phyloP scores from a whole-genome alignment of 2,329 filamentous ascomycete species.

The Ophiognomonia clavigignenti-juglandacearum region DNA sequence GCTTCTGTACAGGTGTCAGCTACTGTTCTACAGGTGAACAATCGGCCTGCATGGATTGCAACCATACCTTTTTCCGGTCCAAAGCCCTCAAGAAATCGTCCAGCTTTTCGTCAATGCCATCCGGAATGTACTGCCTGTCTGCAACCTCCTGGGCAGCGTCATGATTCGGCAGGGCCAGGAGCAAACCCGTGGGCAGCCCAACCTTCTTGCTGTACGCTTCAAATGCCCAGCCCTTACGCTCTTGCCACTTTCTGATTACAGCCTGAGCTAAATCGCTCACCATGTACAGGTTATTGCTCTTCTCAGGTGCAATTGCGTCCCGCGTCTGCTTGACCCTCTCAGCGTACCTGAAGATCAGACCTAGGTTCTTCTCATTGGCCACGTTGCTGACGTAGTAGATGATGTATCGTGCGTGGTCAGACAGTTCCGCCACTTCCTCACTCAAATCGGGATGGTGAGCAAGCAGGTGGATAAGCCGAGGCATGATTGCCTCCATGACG shows the following conservation, averaged over 20 bases:
- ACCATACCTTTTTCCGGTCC: slow-evolving; percentile 66
- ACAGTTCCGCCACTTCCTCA: slow-evolving; percentile 59
- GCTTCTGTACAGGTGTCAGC: slow-evolving; percentile 39
- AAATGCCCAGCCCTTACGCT: slow-evolving; percentile 79
- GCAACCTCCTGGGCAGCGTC: slow-evolving; percentile 79
- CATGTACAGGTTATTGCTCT: slow-evolving; percentile 74
- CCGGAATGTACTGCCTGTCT: slow-evolving; percentile 77
- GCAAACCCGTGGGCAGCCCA: slow-evolving; percentile 74
- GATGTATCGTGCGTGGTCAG: slow-evolving; percentile 83
- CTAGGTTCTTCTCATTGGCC: slow-evolving; percentile 80
- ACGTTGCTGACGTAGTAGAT: slow-evolving; percentile 82
- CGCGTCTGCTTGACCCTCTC: slow-evolving; percentile 87
- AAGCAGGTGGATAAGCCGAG: slow-evolving; percentile 78
- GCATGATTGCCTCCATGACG: slow-evolving; percentile 75
- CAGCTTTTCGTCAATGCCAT: slow-evolving; percentile 69
- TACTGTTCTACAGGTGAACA: too few relatives aligned
- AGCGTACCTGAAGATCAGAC: slow-evolving; percentile 84
- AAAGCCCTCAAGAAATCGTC: slow-evolving; percentile 61
- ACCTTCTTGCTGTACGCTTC: slow-evolving; percentile 79
- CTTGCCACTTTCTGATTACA: slow-evolving; percentile 79
- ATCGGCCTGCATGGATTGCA: background rate
- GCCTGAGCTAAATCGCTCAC: slow-evolving; percentile 83
- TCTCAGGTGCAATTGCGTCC: slow-evolving; percentile 66
- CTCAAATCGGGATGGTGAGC: slow-evolving; percentile 93
- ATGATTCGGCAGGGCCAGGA: slow-evolving; percentile 69